phyloP scores from a whole-genome alignment of 2,329 filamentous ascomycete species.

The Sporothrix brunneoviolacea region DNA sequence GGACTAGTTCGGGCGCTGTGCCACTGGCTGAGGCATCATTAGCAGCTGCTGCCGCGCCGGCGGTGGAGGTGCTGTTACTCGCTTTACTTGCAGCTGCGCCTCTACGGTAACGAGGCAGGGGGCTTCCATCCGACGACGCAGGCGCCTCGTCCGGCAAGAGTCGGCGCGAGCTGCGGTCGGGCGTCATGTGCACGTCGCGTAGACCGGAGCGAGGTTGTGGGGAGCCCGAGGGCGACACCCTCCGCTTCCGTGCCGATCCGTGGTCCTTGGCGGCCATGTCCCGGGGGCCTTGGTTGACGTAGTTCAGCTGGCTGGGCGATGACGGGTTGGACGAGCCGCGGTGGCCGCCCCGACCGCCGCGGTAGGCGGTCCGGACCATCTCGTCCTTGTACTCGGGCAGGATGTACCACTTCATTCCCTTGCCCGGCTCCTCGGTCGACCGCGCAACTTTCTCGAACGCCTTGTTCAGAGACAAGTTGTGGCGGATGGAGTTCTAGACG shows the following conservation, averaged over 20 bases:
- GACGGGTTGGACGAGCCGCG: constrained; percentile 64
- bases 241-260: constrained; percentile 49
- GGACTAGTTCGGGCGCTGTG: constrained; percentile 26
- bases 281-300: constrained; percentile 52
- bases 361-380: constrained; percentile 68
- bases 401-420: constrained; percentile 99
- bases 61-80: constrained; percentile 8
- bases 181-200: constrained; percentile 49
- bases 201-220: constrained; percentile 46
- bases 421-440: constrained; percentile 89
- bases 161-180: constrained; percentile 44
- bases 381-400: constrained; percentile 77
- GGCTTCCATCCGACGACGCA: constrained; percentile 48
- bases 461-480: constrained; percentile 93
- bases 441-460: constrained; percentile 89
- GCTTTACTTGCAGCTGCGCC: constrained; percentile 20
- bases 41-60: constrained; percentile 10
- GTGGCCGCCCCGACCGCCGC: constrained; percentile 56
- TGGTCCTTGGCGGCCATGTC: constrained; percentile 48
- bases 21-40: constrained; percentile 12
- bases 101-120: constrained; percentile 52
- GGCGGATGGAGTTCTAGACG: constrained; percentile 76
- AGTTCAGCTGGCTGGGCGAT: constrained; percentile 56
- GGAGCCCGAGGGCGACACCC: constrained; percentile 48
- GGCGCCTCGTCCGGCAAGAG: constrained; percentile 30